Conservation (phyloP, 805 yeast genomes). For the Candida parachauliodes region DNA sequence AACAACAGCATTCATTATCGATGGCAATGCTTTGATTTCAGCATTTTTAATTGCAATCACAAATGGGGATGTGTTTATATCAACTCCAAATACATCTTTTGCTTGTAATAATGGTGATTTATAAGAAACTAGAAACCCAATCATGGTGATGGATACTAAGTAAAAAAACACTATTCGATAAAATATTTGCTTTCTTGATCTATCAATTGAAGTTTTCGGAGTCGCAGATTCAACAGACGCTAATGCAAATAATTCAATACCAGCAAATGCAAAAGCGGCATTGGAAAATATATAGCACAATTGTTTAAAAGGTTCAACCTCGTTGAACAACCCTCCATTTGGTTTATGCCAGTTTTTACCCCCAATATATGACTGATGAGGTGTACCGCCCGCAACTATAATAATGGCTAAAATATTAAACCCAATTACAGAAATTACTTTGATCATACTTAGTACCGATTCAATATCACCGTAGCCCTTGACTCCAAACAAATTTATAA, state of each 20-base stretch:
- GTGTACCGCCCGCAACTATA: slow-evolving; percentile 57
- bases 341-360: slow-evolving; percentile 58
- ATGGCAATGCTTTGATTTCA: slow-evolving; percentile 27
- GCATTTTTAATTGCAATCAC: slow-evolving; percentile 35
- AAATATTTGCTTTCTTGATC: slow-evolving; percentile 62
- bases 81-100: slow-evolving; percentile 15
- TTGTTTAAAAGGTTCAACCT: slow-evolving; percentile 50
- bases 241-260: slow-evolving; percentile 62
- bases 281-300: slow-evolving; percentile 57
- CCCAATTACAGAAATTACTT: slow-evolving; percentile 56
- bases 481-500: slow-evolving; percentile 59
- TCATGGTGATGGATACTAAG: slow-evolving; percentile 47
- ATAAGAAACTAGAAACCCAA: slow-evolving; percentile 52
- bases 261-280: slow-evolving; percentile 63
- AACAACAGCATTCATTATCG: slow-evolving; percentile 31
- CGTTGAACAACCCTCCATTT: slow-evolving; percentile 44
- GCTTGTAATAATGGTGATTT: slow-evolving; percentile 14
- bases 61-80: slow-evolving; percentile 33
- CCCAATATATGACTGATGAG: slow-evolving; percentile 54
- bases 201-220: slow-evolving; percentile 58
- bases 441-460: slow-evolving; percentile 50
- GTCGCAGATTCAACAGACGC: slow-evolving; percentile 66
- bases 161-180: slow-evolving; percentile 63
- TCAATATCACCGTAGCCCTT: slow-evolving; percentile 71
- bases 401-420: slow-evolving; percentile 55